Base-by-base conservation (phyloP, 768 basidiomycete species). In the Podaxis rugospora region DNA sequence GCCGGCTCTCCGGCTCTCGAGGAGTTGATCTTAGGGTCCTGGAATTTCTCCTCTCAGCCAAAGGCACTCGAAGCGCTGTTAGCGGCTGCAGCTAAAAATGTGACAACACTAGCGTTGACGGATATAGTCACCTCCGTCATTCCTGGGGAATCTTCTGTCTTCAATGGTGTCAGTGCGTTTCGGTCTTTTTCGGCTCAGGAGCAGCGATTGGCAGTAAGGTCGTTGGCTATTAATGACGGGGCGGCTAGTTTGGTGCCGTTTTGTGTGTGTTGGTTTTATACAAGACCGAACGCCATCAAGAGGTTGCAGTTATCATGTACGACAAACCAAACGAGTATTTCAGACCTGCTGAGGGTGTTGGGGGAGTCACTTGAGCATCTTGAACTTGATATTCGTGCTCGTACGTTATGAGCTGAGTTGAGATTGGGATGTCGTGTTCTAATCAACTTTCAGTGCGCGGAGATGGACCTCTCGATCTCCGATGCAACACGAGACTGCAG, bases 31-130 rank as follows among this genome's bases (percentile, higher is more conserved):
- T 46, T 60, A 23, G 59, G 59, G 27, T 60, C 59, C 18, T 60
- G 59, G 59, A 60, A 60, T 32, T 60, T 60, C 32, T 36, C 59
- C 32, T 60, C 51, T 42, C 51, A 47, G 59, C 59, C 51, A 32
- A 44, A 53, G 28, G 51, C 59, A 23, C 51, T 60, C 2, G 59
- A 52, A 14, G 51, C 59, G 6, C 6, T 60, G 11, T 36, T 60
- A n/a, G 40, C 23, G 28, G 59, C 42, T 11, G 37, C 51, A 35
- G 28, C 27, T 36, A 28, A 53, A 53, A 52, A 53, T 35, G 51
- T 46, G 23, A 54, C 28, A 32, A 11, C 28, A n/a, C 42, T 60
- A 27, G 16, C 51, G n/a, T 53, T 60, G 51, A 46, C 42, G 23
- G 59, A 60, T 53, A 60, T 60, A 40, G 51, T 53, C 59, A 44